Evolutionary conservation across 1,284 basidiomycete species (phyloP).

Genomic region (Puccinia novopanici): DNA sequence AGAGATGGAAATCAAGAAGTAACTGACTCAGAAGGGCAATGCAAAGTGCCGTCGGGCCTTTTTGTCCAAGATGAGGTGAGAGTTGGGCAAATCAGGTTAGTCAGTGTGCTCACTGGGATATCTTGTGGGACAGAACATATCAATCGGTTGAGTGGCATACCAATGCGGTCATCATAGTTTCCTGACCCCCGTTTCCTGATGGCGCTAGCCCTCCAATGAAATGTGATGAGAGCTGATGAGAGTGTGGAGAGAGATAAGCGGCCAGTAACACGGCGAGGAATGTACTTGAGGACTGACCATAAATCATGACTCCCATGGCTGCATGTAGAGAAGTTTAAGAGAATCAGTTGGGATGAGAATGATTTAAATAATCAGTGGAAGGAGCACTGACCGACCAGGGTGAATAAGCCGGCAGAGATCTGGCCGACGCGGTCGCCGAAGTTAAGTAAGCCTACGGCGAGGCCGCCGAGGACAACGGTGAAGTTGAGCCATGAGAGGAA

Average conservation of each 20-base stretch:
- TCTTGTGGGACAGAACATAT: not conserved
- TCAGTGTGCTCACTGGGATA: not conserved
- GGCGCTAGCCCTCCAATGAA: constrained; percentile 42
- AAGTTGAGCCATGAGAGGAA: constrained; percentile 83
- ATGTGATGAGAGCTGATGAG: constrained; percentile 35
- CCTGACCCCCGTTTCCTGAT: constrained; percentile 39
- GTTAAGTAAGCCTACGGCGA: constrained; percentile 93
- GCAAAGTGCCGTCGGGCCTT: constrained; percentile 44
- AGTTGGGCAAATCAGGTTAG: not conserved
- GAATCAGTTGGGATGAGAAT: not conserved
- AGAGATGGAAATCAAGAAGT: not conserved
- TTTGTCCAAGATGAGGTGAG: not conserved
- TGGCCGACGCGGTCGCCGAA: constrained; percentile 70
- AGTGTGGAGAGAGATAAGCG: not conserved
- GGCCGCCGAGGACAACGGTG: constrained; percentile 85
- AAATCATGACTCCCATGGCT: constrained; percentile 49
- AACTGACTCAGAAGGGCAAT: constrained; percentile 36
- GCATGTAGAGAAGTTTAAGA: not conserved
- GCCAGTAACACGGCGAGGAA: not conserved
- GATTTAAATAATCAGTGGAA: too few species aligned
- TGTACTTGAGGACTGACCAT: constrained; percentile 27
- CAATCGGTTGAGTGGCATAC: not conserved
- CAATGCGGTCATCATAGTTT: constrained; percentile 46
- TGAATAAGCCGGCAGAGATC: constrained; percentile 46
- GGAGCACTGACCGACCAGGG: constrained; percentile 33